These are phyloP conservation scores for Torulaspora maleeae DNA, from an alignment of 805 yeast genomes.

Conservation along the genomic window DNA sequence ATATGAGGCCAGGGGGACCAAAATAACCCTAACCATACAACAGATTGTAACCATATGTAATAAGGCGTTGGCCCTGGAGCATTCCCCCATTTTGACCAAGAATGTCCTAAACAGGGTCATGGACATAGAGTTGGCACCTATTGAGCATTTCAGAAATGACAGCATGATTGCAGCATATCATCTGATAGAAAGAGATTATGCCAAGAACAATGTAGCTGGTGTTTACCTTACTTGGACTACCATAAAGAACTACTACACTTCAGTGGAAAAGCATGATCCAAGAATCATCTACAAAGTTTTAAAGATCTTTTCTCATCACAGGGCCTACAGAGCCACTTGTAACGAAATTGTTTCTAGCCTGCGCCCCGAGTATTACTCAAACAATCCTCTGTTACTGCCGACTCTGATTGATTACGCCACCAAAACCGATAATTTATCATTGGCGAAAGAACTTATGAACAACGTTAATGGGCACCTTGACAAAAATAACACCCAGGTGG, in stretches of 20 bases:
- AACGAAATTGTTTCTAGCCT: slow-evolving; percentile 17
- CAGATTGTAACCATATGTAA: slow-evolving; percentile 22
- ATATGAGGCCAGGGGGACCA: slow-evolving; percentile 1
- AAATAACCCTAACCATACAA: slow-evolving; percentile 6
- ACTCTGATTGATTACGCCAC: slow-evolving; percentile 23
- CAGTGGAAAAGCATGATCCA: slow-evolving; percentile 24
- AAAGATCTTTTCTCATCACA: slow-evolving; percentile 20
- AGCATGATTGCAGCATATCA: slow-evolving; percentile 21
- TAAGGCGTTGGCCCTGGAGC: slow-evolving; percentile 21
- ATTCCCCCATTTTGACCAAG: slow-evolving; percentile 16
- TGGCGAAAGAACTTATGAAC: slow-evolving; percentile 21
- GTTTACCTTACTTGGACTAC: slow-evolving; percentile 23
- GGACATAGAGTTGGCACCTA: slow-evolving; percentile 6
- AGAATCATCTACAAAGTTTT: slow-evolving; percentile 25
- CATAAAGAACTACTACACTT: slow-evolving; percentile 16
- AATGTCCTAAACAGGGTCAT: slow-evolving; percentile 15
- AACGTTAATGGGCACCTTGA: slow-evolving; percentile 19
- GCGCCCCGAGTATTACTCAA: slow-evolving; percentile 23
- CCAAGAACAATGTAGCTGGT: slow-evolving; percentile 26
- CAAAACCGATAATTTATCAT: slow-evolving; percentile 8
- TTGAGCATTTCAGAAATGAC: slow-evolving; percentile 7
- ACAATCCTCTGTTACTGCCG: slow-evolving; percentile 27
- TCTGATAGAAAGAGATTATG: slow-evolving; percentile 22
- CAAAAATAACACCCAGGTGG: slow-evolving; percentile 17
- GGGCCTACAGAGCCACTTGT: slow-evolving; percentile 20